phyloP scores from a whole-genome alignment of 768 basidiomycete genomes.

The Lactarius deliciosus region DNA sequence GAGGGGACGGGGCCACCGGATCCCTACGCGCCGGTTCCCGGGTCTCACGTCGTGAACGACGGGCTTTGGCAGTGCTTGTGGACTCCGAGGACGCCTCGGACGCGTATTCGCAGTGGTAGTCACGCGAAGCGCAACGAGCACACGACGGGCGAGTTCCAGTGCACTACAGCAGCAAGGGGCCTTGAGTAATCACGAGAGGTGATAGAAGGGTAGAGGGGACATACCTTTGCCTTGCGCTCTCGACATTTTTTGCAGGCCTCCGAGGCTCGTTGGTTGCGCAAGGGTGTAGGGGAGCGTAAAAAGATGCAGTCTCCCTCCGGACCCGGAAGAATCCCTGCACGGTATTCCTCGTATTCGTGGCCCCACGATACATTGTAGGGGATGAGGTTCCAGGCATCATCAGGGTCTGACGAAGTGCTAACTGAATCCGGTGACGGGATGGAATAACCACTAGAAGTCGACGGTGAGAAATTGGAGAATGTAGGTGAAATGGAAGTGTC shows the following conservation, averaged over 20 bases:
- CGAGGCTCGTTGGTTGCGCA: conserved; percentile 39
- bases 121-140: conserved; percentile 38
- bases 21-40: conserved; percentile 2
- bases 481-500: conserved; percentile 29
- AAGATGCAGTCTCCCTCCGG: conserved; percentile 42
- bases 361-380: conserved; percentile 45
- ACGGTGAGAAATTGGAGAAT: conserved; percentile 27
- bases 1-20: conserved; percentile 1
- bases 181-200: conserved; percentile 8
- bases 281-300: conserved; percentile 42
- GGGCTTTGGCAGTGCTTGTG: conserved; percentile 20
- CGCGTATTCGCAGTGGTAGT: conserved; percentile 38
- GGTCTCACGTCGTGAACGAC: conserved; percentile 22
- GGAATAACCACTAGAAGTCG: conserved; percentile 27
- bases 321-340: conserved; percentile 38
- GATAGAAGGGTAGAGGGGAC: conserved; percentile 12
- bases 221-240: conserved; percentile 43
- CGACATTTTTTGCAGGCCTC: conserved; percentile 42
- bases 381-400: conserved; percentile 40
- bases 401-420: conserved; percentile 24
- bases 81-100: conserved; percentile 29
- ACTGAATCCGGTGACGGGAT: conserved; percentile 24
- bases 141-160: conserved; percentile 40
- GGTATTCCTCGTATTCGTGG: conserved; percentile 37
- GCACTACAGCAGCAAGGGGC: conserved; percentile 33